phyloP scores from a whole-genome alignment of 768 basidiomycete genomes.

The Hericium rajendrae region DNA sequence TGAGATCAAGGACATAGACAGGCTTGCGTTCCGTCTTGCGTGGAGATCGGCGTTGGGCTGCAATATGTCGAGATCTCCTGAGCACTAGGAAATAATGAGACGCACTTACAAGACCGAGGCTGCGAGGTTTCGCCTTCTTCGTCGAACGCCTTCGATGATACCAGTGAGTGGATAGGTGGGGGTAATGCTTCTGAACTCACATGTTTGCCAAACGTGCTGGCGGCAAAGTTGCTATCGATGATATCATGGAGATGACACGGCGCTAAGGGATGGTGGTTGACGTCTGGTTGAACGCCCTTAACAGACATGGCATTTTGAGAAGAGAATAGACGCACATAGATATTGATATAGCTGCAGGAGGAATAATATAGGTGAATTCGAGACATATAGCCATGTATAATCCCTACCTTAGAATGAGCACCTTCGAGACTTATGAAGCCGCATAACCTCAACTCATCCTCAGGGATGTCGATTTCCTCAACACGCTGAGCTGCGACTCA shows the following conservation, averaged over 20 bases:
- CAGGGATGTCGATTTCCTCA: slow-evolving; percentile 45
- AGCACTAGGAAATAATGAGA: slow-evolving; percentile 1
- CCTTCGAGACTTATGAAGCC: slow-evolving; percentile 85
- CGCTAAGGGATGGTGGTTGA: slow-evolving; percentile 68
- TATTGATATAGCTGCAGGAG: slow-evolving; percentile 66
- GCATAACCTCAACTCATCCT: slow-evolving; percentile 45
- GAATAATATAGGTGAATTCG: slow-evolving; percentile 13
- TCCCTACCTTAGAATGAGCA: slow-evolving; percentile 55
- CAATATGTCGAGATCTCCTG: background rate
- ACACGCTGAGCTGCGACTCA: slow-evolving; percentile 40
- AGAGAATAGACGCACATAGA: slow-evolving; percentile 49
- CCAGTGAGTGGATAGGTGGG: background rate
- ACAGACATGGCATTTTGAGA: background rate
- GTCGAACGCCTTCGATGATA: slow-evolving; percentile 47
- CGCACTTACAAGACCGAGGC: slow-evolving; percentile 33
- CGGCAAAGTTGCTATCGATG: slow-evolving; percentile 56
- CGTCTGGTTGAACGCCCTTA: slow-evolving; percentile 35
- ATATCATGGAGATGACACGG: slow-evolving; percentile 56
- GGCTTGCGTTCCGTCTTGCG: slow-evolving; percentile 72
- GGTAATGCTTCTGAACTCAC: slow-evolving; percentile 25
- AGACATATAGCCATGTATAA: slow-evolving; percentile 4
- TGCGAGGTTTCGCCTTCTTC: slow-evolving; percentile 46
- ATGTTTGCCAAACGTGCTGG: slow-evolving; percentile 67
- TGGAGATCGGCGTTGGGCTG: slow-evolving; percentile 62
- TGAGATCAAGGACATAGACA: slow-evolving; percentile 75